Evolutionary conservation across 2,329 filamentous ascomycete genomes (phyloP), one percentile per base, ranked within the genome.

Genomic region (Lasiodiplodia sp.): DNA sequence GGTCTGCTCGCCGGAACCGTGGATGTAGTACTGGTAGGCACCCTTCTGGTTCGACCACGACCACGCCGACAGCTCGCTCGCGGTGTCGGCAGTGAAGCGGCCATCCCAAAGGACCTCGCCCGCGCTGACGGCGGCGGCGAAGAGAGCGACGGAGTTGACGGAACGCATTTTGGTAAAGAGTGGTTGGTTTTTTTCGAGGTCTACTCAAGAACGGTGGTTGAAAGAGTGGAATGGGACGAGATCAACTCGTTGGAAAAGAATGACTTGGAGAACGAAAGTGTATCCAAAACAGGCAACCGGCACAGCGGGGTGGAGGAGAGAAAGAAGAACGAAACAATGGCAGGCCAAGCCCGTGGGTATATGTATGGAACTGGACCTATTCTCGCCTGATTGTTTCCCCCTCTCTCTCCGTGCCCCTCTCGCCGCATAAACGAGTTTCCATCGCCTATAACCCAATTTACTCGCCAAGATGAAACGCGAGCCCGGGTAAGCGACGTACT

Each of bases 1-100:
- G 25, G 83, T 83, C 14, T 88, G 83, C 0, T 81, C 66, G 11
- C 83, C 85, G 3, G 82, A 80, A 47, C 91, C 91, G 81, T 93
- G 91, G 76, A 92, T 92, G 81, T 92, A 92, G 83, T 91, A 92
- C 78, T 92, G 91, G 80, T 91, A 93, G 0, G 88, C 86, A 0
- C 88, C 88, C 73, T 91, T 87, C 78, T 90, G 86, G 77, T 88
- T 91, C n/a, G 83, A 84, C 86, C 87, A 92, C 4, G 86, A 88
- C 89, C 89, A 91, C 82, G 76, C 89, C 87, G 3, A 82, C 23
- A 68, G 66, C 55, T 62, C 73, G 55, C 83, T 83, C 12, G 84
- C 81, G 16, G 81, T 79, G 71, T 89, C 80, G 68, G 87, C 85
- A 77, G 90, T 90, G 82, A 90, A 88, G 66, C 88, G 86, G 44